Evolutionary conservation across 2,329 filamentous ascomycete species (phyloP).

Genomic region (Aspergillus pseudotamarii): DNA sequence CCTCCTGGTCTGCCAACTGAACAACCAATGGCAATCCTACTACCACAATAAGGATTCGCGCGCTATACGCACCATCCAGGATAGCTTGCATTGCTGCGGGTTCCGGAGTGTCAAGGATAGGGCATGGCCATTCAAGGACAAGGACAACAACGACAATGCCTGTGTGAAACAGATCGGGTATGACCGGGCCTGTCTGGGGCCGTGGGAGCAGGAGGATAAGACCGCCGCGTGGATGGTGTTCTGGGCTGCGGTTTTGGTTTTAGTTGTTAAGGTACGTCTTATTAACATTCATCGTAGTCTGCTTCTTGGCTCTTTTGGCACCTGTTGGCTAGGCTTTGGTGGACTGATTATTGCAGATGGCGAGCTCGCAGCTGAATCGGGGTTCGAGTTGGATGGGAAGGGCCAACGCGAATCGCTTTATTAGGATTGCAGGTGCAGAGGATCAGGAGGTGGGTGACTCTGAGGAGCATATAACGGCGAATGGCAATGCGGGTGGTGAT

Average conservation of each 20-base stretch:
- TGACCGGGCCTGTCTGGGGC: conserved; percentile 30
- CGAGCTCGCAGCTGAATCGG: background rate
- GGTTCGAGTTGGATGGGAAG: background rate
- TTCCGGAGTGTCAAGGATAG: conserved; percentile 39
- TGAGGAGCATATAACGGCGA: background rate
- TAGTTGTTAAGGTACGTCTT: conserved; percentile 24
- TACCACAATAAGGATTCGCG: conserved; percentile 34
- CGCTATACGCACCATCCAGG: conserved; percentile 38
- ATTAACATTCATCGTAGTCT: background rate
- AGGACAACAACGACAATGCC: conserved; percentile 29
- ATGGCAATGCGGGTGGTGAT: background rate
- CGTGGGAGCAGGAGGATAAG: conserved; percentile 33
- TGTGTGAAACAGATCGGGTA: conserved; percentile 38
- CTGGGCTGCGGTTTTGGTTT: conserved; percentile 26
- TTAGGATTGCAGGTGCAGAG: background rate
- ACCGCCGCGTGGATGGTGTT: conserved; percentile 33
- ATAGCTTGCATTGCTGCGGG: conserved; percentile 38
- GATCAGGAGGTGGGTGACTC: background rate
- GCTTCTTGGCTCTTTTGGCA: background rate
- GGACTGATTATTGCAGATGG: background rate
- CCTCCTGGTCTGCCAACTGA: conserved; percentile 31
- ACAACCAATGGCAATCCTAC: conserved; percentile 34
- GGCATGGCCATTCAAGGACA: conserved; percentile 43
- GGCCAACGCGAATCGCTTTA: background rate
- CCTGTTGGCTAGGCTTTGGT: too few species aligned